Conservation (phyloP, 1,284 basidiomycete genomes). For the Puccinia hordei region DNA sequence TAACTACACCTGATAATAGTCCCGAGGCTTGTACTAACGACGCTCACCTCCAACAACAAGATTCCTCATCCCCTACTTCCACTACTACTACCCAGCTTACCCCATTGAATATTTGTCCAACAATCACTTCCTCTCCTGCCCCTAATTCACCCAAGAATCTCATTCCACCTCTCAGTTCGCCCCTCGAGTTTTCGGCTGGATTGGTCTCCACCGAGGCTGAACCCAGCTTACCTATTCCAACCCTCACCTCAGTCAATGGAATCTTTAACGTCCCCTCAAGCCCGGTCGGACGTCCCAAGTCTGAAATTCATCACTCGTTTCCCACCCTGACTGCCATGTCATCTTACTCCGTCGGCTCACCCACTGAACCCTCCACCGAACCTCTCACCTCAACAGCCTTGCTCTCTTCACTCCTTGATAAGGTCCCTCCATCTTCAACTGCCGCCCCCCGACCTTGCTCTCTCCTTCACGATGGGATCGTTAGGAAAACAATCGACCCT, state of each 20-base stretch:
- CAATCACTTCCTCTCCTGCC: neutral
- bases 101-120: conserved; percentile 5
- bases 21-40: neutral
- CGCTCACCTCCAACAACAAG: neutral
- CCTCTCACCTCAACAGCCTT: conserved; percentile 35
- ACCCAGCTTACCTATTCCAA: conserved; percentile 25
- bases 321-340: conserved; percentile 33
- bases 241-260: conserved; percentile 42
- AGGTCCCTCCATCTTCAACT: conserved; percentile 6
- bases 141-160: neutral
- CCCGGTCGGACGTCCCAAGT: neutral
- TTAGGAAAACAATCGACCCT: conserved; percentile 47
- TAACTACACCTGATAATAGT: conserved; percentile 2
- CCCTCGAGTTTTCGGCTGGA: neutral
- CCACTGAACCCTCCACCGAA: conserved; percentile 1
- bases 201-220: conserved; percentile 43
- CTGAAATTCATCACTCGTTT: neutral
- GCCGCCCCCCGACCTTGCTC: conserved; percentile 14
- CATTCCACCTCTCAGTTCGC: neutral
- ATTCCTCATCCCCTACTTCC: neutral
- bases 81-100: neutral
- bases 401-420: conserved; percentile 37
- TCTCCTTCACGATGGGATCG: conserved; percentile 37
- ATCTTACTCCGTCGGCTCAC: conserved; percentile 20
- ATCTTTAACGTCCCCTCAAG: conserved; percentile 32